Evolutionary conservation across 768 basidiomycete species (phyloP).

Genomic region (Termitomyces sp.): DNA sequence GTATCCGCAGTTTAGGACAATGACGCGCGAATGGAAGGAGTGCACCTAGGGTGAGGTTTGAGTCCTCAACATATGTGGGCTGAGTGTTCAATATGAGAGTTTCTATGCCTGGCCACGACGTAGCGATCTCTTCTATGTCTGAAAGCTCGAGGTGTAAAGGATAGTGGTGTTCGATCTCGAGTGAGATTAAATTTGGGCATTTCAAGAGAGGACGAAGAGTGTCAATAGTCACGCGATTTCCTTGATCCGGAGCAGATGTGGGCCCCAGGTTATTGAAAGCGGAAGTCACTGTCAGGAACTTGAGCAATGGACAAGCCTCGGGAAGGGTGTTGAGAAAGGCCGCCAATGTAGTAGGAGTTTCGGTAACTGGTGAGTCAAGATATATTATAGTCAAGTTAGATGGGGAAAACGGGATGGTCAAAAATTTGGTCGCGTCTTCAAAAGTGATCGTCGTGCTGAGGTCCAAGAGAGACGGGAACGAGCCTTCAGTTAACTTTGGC

Average conservation of each 20-base stretch:
- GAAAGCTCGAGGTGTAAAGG: slow-evolving; percentile 31
- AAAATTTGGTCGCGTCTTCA: slow-evolving; percentile 37
- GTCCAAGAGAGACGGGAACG: slow-evolving; percentile 50
- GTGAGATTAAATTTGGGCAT: slow-evolving; percentile 24
- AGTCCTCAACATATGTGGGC: slow-evolving; percentile 25
- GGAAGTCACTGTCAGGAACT: slow-evolving; percentile 36
- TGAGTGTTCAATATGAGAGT: slow-evolving; percentile 41
- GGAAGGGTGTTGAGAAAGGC: slow-evolving; percentile 38
- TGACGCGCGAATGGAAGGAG: slow-evolving; percentile 35
- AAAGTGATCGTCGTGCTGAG: slow-evolving; percentile 42
- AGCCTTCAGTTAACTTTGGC: slow-evolving; percentile 39
- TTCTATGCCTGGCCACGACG: slow-evolving; percentile 38
- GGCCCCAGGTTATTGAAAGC: slow-evolving; percentile 10
- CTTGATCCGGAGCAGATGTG: slow-evolving; percentile 10
- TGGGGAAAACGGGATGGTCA: slow-evolving; percentile 40
- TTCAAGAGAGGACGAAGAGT: slow-evolving; percentile 30
- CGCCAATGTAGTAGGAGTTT: slow-evolving; percentile 34
- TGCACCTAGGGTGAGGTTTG: slow-evolving; percentile 30
- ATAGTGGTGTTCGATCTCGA: slow-evolving; percentile 34
- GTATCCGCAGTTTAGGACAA: slow-evolving; percentile 32
- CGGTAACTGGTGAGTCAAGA: slow-evolving; percentile 41
- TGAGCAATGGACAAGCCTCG: slow-evolving; percentile 42
- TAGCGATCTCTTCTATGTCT: slow-evolving; percentile 41
- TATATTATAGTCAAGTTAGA: slow-evolving; percentile 43
- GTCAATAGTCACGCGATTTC: slow-evolving; percentile 22